Conservation (phyloP, 768 basidiomycete species). For the Trametes maxima region DNA sequence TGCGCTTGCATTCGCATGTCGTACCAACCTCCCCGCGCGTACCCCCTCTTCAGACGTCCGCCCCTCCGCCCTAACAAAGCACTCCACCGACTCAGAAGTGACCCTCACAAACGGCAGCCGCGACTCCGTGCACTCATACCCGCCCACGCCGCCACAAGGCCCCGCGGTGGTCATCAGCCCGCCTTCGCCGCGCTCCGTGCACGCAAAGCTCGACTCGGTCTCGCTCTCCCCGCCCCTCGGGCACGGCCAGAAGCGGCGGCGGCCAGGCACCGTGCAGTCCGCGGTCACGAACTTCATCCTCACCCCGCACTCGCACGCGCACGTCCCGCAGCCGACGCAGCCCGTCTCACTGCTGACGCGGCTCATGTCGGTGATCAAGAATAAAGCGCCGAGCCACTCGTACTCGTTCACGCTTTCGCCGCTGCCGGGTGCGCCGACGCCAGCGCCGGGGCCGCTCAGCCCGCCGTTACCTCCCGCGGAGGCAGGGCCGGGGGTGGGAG, state of each 20-base stretch:
- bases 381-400: constrained; percentile 51
- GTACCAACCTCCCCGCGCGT: constrained; percentile 30
- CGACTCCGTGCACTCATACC: constrained; percentile 38
- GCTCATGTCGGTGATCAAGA: constrained; percentile 33
- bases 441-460: constrained; percentile 17
- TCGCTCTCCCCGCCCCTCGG: constrained; percentile 14
- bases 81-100: constrained; percentile 33
- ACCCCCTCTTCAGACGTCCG: constrained; percentile 8
- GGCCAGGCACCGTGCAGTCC: constrained; percentile 11
- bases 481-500: not conserved
- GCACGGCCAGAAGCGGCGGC: not conserved
- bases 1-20: constrained; percentile 40
- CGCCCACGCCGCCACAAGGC: constrained; percentile 36
- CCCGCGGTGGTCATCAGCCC: constrained; percentile 30
- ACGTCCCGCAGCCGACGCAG: constrained; percentile 23
- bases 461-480: constrained; percentile 24
- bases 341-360: constrained; percentile 30
- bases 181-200: constrained; percentile 34
- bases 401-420: constrained; percentile 62
- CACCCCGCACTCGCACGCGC: constrained; percentile 32
- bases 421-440: constrained; percentile 29
- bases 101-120: constrained; percentile 31
- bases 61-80: constrained; percentile 15
- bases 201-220: constrained; percentile 35
- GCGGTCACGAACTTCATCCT: constrained; percentile 36